A percentile compares a stretch with the other conserved stretches of the same genome.
phyloP scores from a whole-genome alignment of 2,329 filamentous ascomycete genomes.

The Aureobasidium sp. region DNA sequence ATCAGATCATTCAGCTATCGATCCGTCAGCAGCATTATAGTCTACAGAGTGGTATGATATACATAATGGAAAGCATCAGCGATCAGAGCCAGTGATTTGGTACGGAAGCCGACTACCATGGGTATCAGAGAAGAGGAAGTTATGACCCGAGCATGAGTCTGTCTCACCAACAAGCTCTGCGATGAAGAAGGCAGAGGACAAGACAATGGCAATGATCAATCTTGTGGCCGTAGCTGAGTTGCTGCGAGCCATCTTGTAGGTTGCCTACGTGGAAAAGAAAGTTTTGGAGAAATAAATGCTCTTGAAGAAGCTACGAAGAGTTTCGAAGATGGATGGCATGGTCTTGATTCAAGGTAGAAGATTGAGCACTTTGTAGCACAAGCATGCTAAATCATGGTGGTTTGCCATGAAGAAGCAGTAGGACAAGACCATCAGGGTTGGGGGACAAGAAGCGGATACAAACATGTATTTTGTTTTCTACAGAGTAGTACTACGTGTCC shows the following conservation, averaged over 20 bases:
- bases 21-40: not conserved
- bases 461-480: not conserved
- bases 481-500: not conserved
- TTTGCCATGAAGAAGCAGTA: not conserved
- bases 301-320: not conserved
- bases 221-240: not conserved
- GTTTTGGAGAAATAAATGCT: too few relatives aligned
- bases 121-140: not conserved
- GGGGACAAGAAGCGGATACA: not conserved
- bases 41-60: conserved; percentile 21
- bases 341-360: not conserved
- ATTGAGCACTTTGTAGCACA: not conserved
- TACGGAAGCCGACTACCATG: conserved; percentile 55
- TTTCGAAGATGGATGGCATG: not conserved
- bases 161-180: conserved; percentile 5
- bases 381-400: conserved; percentile 1
- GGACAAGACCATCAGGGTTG: conserved; percentile 1
- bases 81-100: conserved; percentile 61
- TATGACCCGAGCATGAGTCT: too few relatives aligned
- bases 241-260: not conserved
- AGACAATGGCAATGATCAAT: not conserved
- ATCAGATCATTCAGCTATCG: conserved; percentile 62
- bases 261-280: not conserved
- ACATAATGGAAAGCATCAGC: conserved; percentile 76
- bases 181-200: conserved; percentile 5